Evolutionary conservation across 495 filamentous ascomycete species (phyloP).

Genomic region (Xylaria grammica): DNA sequence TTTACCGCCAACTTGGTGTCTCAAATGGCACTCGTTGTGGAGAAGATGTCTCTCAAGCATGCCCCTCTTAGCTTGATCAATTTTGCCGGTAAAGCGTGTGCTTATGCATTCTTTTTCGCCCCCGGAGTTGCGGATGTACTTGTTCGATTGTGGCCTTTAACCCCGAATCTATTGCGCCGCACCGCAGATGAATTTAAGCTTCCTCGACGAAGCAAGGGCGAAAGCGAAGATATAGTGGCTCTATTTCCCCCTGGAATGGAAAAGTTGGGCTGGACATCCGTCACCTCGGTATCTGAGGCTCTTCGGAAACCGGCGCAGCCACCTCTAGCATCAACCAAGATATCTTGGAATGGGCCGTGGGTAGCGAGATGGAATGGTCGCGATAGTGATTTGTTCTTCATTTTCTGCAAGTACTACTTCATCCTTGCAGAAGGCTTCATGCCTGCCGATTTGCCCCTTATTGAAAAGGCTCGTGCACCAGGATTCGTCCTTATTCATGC

Average conservation of each 20-base stretch:
- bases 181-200: constrained; percentile 69
- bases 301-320: constrained; percentile 70
- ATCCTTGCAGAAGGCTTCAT: constrained; percentile 82
- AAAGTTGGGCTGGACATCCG: constrained; percentile 72
- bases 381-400: constrained; percentile 91
- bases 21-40: constrained; percentile 88
- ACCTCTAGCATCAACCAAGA: constrained; percentile 71
- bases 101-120: constrained; percentile 96
- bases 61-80: constrained; percentile 91
- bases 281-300: constrained; percentile 63
- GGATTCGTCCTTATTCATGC: constrained; percentile 84
- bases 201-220: constrained; percentile 50
- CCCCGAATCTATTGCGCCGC: constrained; percentile 68
- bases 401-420: constrained; percentile 92
- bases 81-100: constrained; percentile 92
- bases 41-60: constrained; percentile 87
- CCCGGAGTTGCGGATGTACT: constrained; percentile 87
- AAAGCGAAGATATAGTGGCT: constrained; percentile 64
- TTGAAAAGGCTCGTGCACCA: constrained; percentile 73
- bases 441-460: constrained; percentile 61
- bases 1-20: constrained; percentile 85
- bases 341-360: constrained; percentile 89
- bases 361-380: constrained; percentile 82
- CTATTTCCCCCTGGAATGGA: constrained; percentile 77
- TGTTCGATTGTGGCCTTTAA: constrained; percentile 80